A percentile compares a stretch with the other conserved stretches of the same genome.
Evolutionary conservation across 441 rosid genomes (phyloP).

Genomic region (Corymbia citriodora): DNA sequence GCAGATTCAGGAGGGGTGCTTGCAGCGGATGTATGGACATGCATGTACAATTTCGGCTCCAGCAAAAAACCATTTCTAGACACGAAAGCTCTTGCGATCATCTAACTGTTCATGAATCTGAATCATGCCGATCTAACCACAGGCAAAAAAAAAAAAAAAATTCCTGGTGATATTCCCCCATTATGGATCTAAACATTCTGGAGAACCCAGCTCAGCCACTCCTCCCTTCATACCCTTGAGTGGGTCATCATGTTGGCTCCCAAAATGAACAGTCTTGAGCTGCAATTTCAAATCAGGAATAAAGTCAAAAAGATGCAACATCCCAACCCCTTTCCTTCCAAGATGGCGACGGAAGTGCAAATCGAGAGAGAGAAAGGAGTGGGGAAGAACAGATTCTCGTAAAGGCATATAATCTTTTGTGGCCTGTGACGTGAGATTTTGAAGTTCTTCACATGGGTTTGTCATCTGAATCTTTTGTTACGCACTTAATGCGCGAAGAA

Average conservation of each 20-base stretch:
- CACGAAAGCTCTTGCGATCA: not conserved
- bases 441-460: not conserved
- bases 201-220: not conserved
- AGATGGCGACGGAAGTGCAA: not conserved
- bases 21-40: not conserved
- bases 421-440: not conserved
- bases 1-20: not conserved
- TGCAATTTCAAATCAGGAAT: not conserved
- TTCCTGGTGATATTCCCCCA: not conserved
- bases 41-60: not conserved
- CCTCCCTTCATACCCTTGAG: not conserved
- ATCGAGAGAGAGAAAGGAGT: not conserved
- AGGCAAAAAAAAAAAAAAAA: not conserved
- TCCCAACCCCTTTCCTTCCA: not conserved
- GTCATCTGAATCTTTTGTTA: not conserved
- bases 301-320: not conserved
- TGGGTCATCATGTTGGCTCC: not conserved
- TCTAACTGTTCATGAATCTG: not conserved
- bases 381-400: not conserved
- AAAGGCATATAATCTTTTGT: not conserved
- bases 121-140: not conserved
- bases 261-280: not conserved
- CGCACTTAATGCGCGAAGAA: not conserved
- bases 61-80: not conserved
- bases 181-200: not conserved